These are phyloP conservation scores for Geranium rotundifolium DNA, from an alignment of 345 rosid genomes.

Conservation along the genomic window DNA sequence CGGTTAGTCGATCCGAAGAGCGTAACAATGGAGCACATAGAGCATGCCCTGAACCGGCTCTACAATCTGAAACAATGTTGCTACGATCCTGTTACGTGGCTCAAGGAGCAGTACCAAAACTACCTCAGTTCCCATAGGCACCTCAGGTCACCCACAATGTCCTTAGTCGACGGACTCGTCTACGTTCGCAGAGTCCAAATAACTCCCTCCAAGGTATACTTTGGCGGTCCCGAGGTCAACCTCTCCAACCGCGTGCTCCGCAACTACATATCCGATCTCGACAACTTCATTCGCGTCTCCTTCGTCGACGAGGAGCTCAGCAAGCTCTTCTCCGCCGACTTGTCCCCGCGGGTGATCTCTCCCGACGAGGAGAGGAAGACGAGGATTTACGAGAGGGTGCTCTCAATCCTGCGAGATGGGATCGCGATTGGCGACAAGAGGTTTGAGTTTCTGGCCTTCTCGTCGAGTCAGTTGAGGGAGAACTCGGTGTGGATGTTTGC, in stretches of 20 bases:
- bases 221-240: slow-evolving; percentile 42
- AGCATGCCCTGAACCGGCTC: slow-evolving; percentile 30
- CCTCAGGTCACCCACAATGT: slow-evolving; percentile 17
- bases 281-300: slow-evolving; percentile 36
- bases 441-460: slow-evolving; percentile 55
- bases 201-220: slow-evolving; percentile 40
- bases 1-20: slow-evolving; percentile 17
- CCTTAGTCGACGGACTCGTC: slow-evolving; percentile 31
- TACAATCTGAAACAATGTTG: slow-evolving; percentile 24
- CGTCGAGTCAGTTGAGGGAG: slow-evolving; percentile 38
- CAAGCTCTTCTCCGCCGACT: slow-evolving; percentile 18
- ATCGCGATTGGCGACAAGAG: slow-evolving; percentile 24
- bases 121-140: neutral
- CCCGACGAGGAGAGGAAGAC: slow-evolving; percentile 10
- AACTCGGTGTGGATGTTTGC: slow-evolving; percentile 65
- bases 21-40: slow-evolving; percentile 16
- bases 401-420: slow-evolving; percentile 32
- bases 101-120: slow-evolving; percentile 12
- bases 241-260: slow-evolving; percentile 44
- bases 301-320: slow-evolving; percentile 43
- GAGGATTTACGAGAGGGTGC: slow-evolving; percentile 29
- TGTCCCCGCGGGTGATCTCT: slow-evolving; percentile 7
- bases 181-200: slow-evolving; percentile 32
- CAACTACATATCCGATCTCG: slow-evolving; percentile 20
- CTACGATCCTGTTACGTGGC: slow-evolving; percentile 39